A percentile compares a stretch with the other conserved stretches of the same genome.
These are phyloP conservation scores for Hanseniaspora occidentalis DNA, from an alignment of 805 yeast species.

Conservation along the genomic window DNA sequence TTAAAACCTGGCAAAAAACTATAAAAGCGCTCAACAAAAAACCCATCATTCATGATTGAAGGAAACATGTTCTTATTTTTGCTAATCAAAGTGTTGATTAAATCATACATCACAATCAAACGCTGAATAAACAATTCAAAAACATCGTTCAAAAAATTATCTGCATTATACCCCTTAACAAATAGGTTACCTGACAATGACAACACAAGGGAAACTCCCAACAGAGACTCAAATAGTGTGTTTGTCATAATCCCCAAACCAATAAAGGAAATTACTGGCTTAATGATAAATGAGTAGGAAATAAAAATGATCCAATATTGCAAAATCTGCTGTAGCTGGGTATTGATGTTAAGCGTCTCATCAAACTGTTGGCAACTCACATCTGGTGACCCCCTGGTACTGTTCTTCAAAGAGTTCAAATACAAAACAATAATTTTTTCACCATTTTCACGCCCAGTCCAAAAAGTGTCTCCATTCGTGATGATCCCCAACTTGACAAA, in stretches of 20 bases:
- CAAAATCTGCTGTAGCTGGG: background rate
- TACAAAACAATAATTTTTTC: too few species aligned
- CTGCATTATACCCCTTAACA: background rate
- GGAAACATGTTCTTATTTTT: too few species aligned
- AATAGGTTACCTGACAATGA: background rate
- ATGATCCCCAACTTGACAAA: too few species aligned
- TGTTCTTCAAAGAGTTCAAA: too few species aligned
- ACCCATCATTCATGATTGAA: too few species aligned
- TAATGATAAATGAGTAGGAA: background rate
- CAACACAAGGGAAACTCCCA: background rate
- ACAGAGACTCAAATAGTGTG: background rate
- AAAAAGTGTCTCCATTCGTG: too few species aligned
- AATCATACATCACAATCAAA: too few species aligned
- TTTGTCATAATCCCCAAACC: background rate
- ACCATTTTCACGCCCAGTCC: too few species aligned
- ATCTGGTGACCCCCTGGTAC: too few species aligned
- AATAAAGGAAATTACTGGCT: background rate
- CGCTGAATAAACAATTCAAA: background rate
- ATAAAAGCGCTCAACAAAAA: too few species aligned
- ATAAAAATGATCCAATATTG: background rate
- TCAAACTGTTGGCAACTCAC: background rate
- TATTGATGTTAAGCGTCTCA: background rate
- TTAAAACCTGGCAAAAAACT: too few species aligned
- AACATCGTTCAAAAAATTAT: background rate
- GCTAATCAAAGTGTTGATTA: too few species aligned